These are phyloP conservation scores for Leucosporidium scottii DNA, from an alignment of 768 basidiomycete species.

Conservation along the genomic window DNA sequence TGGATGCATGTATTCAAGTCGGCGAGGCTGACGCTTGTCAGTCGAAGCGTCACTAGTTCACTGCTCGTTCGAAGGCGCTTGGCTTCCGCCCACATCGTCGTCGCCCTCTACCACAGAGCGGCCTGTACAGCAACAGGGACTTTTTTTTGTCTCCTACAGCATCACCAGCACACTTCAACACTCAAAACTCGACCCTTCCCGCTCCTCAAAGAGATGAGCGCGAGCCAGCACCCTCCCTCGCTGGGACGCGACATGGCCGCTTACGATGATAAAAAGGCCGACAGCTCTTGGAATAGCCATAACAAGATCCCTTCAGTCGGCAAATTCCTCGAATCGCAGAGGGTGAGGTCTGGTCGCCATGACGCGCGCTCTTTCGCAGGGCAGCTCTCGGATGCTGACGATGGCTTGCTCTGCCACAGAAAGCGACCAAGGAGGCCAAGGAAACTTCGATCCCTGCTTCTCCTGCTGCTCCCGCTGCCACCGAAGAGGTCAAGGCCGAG, in stretches of 20 bases:
- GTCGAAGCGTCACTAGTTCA: too few species aligned
- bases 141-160: neutral
- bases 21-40: too few species aligned
- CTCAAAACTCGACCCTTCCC: too few species aligned
- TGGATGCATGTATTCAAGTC: too few species aligned
- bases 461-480: too few species aligned
- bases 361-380: neutral
- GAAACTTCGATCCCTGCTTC: too few species aligned
- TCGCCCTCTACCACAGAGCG: neutral
- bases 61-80: too few species aligned
- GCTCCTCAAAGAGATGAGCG: neutral
- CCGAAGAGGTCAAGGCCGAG: neutral
- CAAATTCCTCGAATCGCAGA: neutral
- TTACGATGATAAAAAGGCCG: too few species aligned
- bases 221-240: neutral
- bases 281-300: neutral
- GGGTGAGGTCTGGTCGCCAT: neutral
- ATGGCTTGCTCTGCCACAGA: too few species aligned
- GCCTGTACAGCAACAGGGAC: constrained; percentile 13
- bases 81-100: too few species aligned
- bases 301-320: constrained; percentile 27
- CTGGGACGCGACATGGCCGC: neutral
- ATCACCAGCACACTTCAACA: neutral
- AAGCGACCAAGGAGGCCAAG: too few species aligned
- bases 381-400: neutral